Evolutionary conservation across 1,284 basidiomycete species (phyloP).

Genomic region (Termitomyces sp.): DNA sequence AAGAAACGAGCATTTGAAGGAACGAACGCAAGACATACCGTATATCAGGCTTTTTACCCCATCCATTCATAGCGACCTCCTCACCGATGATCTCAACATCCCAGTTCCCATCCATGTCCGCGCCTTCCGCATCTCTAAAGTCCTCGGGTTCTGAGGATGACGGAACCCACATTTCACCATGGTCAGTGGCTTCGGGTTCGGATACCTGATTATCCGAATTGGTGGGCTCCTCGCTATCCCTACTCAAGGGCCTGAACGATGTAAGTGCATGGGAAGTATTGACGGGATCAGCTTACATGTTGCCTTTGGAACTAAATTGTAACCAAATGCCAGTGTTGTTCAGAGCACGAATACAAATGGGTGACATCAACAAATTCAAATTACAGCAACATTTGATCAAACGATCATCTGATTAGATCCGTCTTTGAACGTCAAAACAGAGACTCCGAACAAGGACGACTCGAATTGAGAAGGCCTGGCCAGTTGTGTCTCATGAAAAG

Average conservation of each 20-base stretch:
- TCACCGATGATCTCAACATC: constrained; percentile 31
- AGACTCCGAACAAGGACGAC: too few species aligned
- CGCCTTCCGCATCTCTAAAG: constrained; percentile 25
- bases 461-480: too few species aligned
- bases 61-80: constrained; percentile 25
- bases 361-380: background rate
- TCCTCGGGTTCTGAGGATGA: constrained; percentile 25
- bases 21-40: constrained; percentile 20
- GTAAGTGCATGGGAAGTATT: background rate
- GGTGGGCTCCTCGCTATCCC: background rate
- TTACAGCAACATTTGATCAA: background rate
- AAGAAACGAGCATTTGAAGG: background rate
- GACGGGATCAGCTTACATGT: background rate
- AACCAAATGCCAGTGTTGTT: background rate
- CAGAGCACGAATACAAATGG: background rate
- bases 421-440: too few species aligned
- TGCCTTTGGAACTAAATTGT: background rate
- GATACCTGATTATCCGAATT: background rate
- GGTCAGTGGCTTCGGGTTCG: background rate
- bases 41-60: constrained; percentile 17
- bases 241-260: background rate
- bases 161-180: constrained; percentile 19
- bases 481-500: too few species aligned
- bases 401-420: too few species aligned
- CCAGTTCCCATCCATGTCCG: constrained; percentile 26